A percentile compares a stretch with the other conserved stretches of the same genome.
Conservation (phyloP, 2,329 filamentous ascomycete genomes). For the Botryotinia calthae region DNA sequence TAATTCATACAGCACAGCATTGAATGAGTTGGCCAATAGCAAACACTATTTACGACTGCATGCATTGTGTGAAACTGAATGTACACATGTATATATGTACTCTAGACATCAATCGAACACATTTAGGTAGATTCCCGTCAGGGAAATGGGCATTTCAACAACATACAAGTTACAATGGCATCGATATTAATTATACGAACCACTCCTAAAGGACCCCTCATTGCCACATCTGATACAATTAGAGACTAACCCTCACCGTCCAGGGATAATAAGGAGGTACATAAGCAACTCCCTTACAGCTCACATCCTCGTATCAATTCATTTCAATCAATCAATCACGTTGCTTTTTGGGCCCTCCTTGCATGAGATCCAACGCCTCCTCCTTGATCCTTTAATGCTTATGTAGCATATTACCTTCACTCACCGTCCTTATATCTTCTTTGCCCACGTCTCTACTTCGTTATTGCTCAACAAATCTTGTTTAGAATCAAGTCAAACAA, state of each 20-base stretch:
- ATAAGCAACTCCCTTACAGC: constrained; percentile 7
- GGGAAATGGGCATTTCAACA: background rate
- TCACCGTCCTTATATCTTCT: constrained; percentile 15
- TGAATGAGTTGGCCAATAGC: background rate
- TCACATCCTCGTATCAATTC: constrained; percentile 8
- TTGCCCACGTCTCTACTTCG: background rate
- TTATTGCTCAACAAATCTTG: background rate
- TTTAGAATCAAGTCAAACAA: background rate
- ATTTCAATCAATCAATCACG: constrained; percentile 1
- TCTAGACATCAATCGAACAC: background rate
- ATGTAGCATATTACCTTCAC: background rate
- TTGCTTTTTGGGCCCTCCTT: constrained; percentile 10
- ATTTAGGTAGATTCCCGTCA: background rate
- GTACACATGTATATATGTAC: background rate
- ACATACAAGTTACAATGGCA: background rate
- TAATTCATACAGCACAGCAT: background rate
- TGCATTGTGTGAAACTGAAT: background rate
- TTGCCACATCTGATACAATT: constrained; percentile 2
- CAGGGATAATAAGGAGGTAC: constrained; percentile 7
- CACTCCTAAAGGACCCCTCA: background rate
- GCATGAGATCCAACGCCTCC: constrained; percentile 17
- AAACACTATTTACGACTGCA: background rate
- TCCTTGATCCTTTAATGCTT: constrained; percentile 11
- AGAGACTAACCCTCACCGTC: background rate
- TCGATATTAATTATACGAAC: background rate